phyloP scores from a whole-genome alignment of 2,329 filamentous ascomycete genomes.

The Ceratocystis destructans region DNA sequence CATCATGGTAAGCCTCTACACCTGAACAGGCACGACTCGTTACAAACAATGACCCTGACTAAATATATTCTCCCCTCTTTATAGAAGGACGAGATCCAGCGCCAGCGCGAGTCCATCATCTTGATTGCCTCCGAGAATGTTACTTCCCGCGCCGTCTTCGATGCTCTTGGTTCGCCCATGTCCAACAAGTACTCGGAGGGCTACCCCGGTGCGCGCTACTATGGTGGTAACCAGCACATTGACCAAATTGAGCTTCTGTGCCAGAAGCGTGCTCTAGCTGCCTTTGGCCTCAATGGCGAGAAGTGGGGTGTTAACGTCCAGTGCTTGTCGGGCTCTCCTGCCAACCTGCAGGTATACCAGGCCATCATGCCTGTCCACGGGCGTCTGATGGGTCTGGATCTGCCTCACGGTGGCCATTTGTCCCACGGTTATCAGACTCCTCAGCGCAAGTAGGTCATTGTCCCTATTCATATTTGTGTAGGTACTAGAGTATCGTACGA shows the following conservation, averaged over 20 bases:
- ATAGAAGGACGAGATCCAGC: slow-evolving; percentile 83
- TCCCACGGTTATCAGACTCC: slow-evolving; percentile 97
- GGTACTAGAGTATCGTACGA: background rate
- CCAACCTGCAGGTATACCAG: slow-evolving; percentile 97
- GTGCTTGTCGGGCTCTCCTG: slow-evolving; percentile 79
- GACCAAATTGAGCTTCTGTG: slow-evolving; percentile 91
- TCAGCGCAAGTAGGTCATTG: slow-evolving; percentile 58
- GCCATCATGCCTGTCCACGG: slow-evolving; percentile 93
- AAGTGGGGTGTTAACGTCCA: slow-evolving; percentile 99
- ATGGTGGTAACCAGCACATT: slow-evolving; percentile 98
- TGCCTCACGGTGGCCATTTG: slow-evolving; percentile 88
- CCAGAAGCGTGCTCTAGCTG: slow-evolving; percentile 82
- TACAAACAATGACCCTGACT: slow-evolving; percentile 25
- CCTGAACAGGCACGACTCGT: background rate
- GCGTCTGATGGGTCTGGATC: slow-evolving; percentile 89
- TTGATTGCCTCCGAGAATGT: slow-evolving; percentile 99
- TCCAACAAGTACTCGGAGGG: slow-evolving; percentile 99
- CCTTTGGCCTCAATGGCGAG: slow-evolving; percentile 70
- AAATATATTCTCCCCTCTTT: slow-evolving; percentile 16
- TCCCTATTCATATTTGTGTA: too few relatives aligned
- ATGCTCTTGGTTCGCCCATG: slow-evolving; percentile 88
- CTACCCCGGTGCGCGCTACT: slow-evolving; percentile 95
- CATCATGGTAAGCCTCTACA: slow-evolving; percentile 64
- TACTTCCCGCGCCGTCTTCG: slow-evolving; percentile 94
- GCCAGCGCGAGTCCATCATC: slow-evolving; percentile 95